Percentiles rank a stretch among this genome's conserved stretches.
Conservation (phyloP, 176 grass and related monocot species). For the Elymus sibiricus region DNA sequence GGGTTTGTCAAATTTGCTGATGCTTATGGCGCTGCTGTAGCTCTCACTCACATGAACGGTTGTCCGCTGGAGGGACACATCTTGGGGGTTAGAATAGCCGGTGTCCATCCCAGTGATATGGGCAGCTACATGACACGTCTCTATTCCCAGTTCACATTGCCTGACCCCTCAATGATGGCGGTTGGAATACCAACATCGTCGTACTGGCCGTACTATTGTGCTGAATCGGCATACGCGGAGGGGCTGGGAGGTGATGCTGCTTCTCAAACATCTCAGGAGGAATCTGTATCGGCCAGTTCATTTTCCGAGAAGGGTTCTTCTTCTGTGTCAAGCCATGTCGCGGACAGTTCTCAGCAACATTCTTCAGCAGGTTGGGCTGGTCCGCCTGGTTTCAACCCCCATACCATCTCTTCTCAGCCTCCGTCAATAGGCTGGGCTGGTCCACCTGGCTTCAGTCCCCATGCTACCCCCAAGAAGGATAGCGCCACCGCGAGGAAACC, state of each 20-base stretch:
- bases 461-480: conserved; percentile 12
- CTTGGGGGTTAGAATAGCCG: conserved; percentile 40
- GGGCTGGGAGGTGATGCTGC: neutral
- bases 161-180: conserved; percentile 1
- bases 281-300: neutral
- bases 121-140: conserved; percentile 14
- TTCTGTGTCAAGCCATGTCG: conserved; percentile 11
- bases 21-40: conserved; percentile 40
- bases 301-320: conserved; percentile 19
- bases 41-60: conserved; percentile 44
- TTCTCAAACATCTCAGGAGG: conserved; percentile 36
- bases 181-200: conserved; percentile 36
- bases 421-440: conserved; percentile 17
- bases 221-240: neutral
- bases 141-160: conserved; percentile 19
- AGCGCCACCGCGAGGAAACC: neutral
- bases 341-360: conserved; percentile 9
- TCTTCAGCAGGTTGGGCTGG: conserved; percentile 25
- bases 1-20: conserved; percentile 63
- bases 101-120: conserved; percentile 11
- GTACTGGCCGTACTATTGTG: conserved; percentile 25
- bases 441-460: conserved; percentile 37
- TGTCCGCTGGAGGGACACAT: conserved; percentile 44
- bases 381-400: conserved; percentile 42
- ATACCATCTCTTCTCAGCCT: conserved; percentile 10